Base-by-base conservation (phyloP, 129 eudicot genomes). In the Artemisia tridentata region DNA sequence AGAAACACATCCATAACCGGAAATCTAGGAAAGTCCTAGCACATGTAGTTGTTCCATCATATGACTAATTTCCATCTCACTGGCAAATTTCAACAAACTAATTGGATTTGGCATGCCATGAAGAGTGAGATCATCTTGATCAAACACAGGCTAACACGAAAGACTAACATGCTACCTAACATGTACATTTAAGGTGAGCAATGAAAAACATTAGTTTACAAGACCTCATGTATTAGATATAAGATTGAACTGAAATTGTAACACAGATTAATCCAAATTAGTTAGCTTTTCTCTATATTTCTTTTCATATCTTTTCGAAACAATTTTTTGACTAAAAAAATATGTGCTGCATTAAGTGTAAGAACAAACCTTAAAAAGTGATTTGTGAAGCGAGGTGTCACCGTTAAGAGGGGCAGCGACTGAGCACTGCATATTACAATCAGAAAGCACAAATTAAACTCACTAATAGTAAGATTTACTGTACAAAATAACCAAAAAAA, bases 361-460 rank as follows among this genome's bases (percentile, higher is more conserved):
- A 50, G 13, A 76, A 34, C 63, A 53, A 23, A 76, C 80, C 80
- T 69, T 69, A 56, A 69, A 58, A 60, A 51, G 10, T 16, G 71
- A 38, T 69, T 60, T 69, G 12, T 61, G 71, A 61, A 69, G 57
- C 49, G 69, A 69, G 27, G 75, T 29, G 64, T 76, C 80, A 4
- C 38, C 11, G 63, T 69, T 69, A 50, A 69, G 50, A 61, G 74
- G 57, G 11, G 80, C 5, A 34, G 75, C 14, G 10, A 59, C 57
- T n/a, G 71, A 61, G 56, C 71, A 75, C 80, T 76, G 56, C 27
- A 76, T 14, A 63, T 63, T 63, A 34, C 7, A 34, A 61, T 7
- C 8, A 12, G 16, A 69, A 62, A 34, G 6, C 46, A n/a, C 16
- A 73, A 68, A 17, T 48, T 31, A 20, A 49, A 68, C 38, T 57